phyloP scores from a whole-genome alignment of 2,329 filamentous ascomycete genomes.

The Diaporthe sp. region DNA sequence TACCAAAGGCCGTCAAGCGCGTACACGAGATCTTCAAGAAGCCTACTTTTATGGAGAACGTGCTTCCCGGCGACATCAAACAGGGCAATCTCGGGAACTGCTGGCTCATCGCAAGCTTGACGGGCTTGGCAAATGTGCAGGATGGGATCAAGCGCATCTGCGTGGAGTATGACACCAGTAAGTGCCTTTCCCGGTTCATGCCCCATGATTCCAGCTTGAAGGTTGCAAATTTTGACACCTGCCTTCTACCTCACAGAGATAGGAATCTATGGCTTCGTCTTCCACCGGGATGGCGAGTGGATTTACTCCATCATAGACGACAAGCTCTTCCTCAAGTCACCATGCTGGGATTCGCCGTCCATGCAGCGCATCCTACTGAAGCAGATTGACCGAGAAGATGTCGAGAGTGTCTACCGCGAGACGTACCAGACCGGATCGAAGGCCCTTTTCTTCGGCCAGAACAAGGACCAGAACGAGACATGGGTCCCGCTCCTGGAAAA shows the following conservation, averaged over 20 bases:
- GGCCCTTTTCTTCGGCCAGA: constrained; percentile 83
- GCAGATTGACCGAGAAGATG: constrained; percentile 80
- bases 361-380: constrained; percentile 81
- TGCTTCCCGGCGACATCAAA: constrained; percentile 81
- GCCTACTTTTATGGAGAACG: constrained; percentile 75
- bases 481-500: constrained; percentile 87
- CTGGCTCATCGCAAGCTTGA: constrained; percentile 85
- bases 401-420: constrained; percentile 73
- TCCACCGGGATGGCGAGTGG: constrained; percentile 91
- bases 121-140: constrained; percentile 80
- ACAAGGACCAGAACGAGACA: constrained; percentile 81
- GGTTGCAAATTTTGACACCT: not conserved
- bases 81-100: constrained; percentile 86
- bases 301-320: constrained; percentile 93
- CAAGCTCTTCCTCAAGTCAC: constrained; percentile 86
- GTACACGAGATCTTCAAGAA: constrained; percentile 82
- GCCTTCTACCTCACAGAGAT: constrained; percentile 61
- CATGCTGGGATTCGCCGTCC: constrained; percentile 84
- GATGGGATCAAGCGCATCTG: constrained; percentile 80
- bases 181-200: constrained; percentile 40
- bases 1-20: constrained; percentile 83
- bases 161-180: constrained; percentile 77
- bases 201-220: constrained; percentile 53
- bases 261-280: constrained; percentile 92
- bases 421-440: constrained; percentile 81